Conservation (phyloP, 352 stramenopile species). For the Phytopythium oedochilum region DNA sequence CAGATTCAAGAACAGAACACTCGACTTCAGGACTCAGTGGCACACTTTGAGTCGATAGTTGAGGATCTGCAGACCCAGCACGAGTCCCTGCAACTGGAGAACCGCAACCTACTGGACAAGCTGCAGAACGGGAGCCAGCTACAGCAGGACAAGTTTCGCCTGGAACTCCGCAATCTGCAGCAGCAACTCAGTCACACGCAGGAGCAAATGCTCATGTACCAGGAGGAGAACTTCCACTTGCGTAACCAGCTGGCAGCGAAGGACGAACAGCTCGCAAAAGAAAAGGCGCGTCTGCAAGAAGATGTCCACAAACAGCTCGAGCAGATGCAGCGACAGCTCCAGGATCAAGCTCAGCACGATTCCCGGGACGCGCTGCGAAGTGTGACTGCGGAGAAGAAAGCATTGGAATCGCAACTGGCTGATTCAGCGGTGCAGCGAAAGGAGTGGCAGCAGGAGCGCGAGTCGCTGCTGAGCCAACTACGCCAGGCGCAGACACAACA, state of each 20-base stretch:
- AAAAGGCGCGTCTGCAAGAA: conserved; percentile 52
- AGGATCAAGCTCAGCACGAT: conserved; percentile 54
- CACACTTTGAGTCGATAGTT: conserved; percentile 47
- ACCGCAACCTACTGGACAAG: conserved; percentile 63
- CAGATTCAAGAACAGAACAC: conserved; percentile 50
- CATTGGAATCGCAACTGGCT: conserved; percentile 36
- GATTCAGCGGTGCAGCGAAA: conserved; percentile 36
- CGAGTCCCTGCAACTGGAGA: conserved; percentile 62
- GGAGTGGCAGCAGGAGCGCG: conserved; percentile 50
- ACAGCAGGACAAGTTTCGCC: conserved; percentile 68
- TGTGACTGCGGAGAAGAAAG: conserved; percentile 36
- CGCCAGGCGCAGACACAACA: conserved; percentile 43
- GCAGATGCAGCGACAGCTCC: conserved; percentile 47
- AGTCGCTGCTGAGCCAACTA: conserved; percentile 40
- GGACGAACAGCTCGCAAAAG: conserved; percentile 49
- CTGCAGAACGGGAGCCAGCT: conserved; percentile 58
- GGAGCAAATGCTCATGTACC: conserved; percentile 64
- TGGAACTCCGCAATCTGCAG: conserved; percentile 56
- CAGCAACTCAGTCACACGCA: conserved; percentile 60
- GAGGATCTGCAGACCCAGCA: conserved; percentile 57
- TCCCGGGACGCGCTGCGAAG: conserved; percentile 41
- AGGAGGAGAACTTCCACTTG: conserved; percentile 64
- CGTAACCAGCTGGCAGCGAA: conserved; percentile 46
- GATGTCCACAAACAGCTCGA: conserved; percentile 57
- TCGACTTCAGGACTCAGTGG: conserved; percentile 41